phyloP scores from a whole-genome alignment of 176 grass and related monocot species.

The Lolium rigidum region DNA sequence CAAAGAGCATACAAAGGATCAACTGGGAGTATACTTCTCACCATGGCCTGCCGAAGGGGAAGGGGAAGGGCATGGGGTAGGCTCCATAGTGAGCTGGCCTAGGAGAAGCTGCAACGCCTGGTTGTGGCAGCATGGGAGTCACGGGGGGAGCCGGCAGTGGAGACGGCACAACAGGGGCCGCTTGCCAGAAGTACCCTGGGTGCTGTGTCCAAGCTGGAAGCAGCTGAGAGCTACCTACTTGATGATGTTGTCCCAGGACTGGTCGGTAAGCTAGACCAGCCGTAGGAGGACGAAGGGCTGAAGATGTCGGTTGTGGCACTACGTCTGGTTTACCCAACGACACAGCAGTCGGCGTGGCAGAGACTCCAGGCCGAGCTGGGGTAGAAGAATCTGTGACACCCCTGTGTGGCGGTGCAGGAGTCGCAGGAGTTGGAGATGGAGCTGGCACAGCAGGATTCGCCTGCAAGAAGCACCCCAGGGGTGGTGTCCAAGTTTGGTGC shows the following conservation, averaged over 20 bases:
- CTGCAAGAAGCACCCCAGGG: not conserved
- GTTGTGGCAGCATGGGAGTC: not conserved
- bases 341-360: not conserved
- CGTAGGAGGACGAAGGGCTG: conserved; percentile 7
- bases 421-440: not conserved
- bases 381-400: conserved; percentile 1
- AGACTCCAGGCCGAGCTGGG: conserved; percentile 5
- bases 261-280: not conserved
- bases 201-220: conserved; percentile 1
- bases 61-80: conserved; percentile 5
- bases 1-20: conserved; percentile 23
- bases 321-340: not conserved
- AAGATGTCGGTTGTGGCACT: not conserved
- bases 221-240: conserved; percentile 1
- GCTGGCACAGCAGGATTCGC: not conserved
- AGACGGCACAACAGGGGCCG: not conserved
- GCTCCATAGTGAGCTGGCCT: not conserved
- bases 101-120: conserved; percentile 17
- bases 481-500: not conserved
- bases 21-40: conserved; percentile 21
- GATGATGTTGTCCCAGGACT: not conserved
- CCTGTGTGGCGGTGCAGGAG: not conserved
- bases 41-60: not conserved
- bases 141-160: not conserved
- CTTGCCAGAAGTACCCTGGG: not conserved